Base-by-base conservation (phyloP, 1,284 basidiomycete genomes). In the Polyporus tsugae region DNA sequence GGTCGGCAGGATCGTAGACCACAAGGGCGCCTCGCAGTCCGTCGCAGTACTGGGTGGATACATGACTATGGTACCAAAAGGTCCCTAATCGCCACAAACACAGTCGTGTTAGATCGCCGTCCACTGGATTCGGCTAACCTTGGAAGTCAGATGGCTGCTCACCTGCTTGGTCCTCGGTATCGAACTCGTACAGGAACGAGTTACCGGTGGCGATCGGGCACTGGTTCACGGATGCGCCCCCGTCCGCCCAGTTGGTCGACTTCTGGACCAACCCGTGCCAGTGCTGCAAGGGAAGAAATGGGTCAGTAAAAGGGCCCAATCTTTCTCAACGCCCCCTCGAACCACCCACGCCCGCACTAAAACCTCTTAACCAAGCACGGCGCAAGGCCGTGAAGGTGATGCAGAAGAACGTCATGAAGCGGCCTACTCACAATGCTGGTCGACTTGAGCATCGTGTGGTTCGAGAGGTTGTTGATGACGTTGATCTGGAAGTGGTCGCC, bases 141-240 rank as follows among this genome's bases (percentile, higher is more conserved):
- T 29, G 29, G 1, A 9, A 33, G 19, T 38, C 19, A 6, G 17
- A 35, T 2, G 10, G 57, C 36, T 13, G 6, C 66, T 29, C 49
- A 62, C 80, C 81, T 17, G 80, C 78, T 49, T 79, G 80, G 25
- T 72, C 74, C 15, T 74, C 73, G 10, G 72, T 72, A 22, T 63
- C 69, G 65, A 82, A 77, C 42, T 79, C 72, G 62, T 82, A 88
- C 15, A 82, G 80, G 78, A 86, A 88, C 17, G 78, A 80, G 17
- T 79, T 69, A 0, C 80, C 79, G 0, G 85, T 77, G 3, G 82
- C 78, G 65, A 89, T 86, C 5, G 85, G 85, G 71, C 88, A 89
- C 70, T 86, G 85, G 41, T 78, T 83, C 36, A 86, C 80, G 53
- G 77, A 79, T 1, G 80, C 74, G 10, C 71, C 64, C 6, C 80